A percentile compares a stretch with the other conserved stretches of the same genome.
Evolutionary conservation across 2,329 filamentous ascomycete species (phyloP).

Genomic region (Penicillium sp.): DNA sequence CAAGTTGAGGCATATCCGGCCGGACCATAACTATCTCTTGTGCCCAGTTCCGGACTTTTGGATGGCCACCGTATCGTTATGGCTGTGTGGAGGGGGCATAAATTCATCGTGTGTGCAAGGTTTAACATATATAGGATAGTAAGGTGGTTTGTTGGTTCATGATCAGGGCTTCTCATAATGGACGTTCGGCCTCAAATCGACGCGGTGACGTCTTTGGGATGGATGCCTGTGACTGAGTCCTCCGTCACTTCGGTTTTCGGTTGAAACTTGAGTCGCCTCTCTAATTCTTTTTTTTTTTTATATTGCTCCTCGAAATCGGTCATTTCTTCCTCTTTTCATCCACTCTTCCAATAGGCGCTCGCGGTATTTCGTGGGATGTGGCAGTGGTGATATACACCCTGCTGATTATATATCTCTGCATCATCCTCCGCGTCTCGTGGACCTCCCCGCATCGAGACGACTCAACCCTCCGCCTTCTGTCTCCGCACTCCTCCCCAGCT

Average conservation of each 20-base stretch:
- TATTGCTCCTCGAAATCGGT: not conserved
- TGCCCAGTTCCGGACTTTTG: too few species aligned
- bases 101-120: too few species aligned
- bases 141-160: too few species aligned
- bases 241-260: not conserved
- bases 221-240: not conserved
- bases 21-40: too few species aligned
- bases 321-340: not conserved
- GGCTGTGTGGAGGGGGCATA: too few species aligned
- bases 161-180: too few species aligned
- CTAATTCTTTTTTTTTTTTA: too few species aligned
- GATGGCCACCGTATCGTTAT: too few species aligned
- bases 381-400: not conserved
- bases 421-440: not conserved
- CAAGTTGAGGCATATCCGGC: too few species aligned
- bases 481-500: conserved; percentile 4
- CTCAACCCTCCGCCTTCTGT: not conserved
- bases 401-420: not conserved
- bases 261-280: not conserved
- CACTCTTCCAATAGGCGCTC: not conserved
- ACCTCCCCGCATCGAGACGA: not conserved
- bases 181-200: not conserved
- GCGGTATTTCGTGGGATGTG: not conserved
- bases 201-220: conserved; percentile 5
- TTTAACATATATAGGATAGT: too few species aligned